phyloP scores from a whole-genome alignment of 306 rosid genomes.

The Delonix regia region DNA sequence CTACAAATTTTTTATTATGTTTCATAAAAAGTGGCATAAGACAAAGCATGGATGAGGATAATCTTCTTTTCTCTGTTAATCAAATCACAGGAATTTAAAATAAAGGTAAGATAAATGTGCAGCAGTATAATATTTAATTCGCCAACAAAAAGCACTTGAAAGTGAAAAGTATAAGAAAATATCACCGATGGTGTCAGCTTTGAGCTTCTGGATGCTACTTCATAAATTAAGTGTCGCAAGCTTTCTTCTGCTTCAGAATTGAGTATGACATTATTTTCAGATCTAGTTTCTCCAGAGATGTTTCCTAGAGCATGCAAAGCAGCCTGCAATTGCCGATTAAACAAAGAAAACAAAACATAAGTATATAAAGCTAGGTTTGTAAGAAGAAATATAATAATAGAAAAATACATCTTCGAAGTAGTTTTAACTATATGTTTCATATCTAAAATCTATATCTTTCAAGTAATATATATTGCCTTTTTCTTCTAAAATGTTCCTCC shows the following conservation, averaged over 20 bases:
- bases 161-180: constrained; percentile 22
- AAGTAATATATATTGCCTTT: not conserved
- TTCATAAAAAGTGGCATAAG: not conserved
- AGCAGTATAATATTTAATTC: constrained; percentile 7
- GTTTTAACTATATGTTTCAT: not conserved
- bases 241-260: constrained; percentile 74
- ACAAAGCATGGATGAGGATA: not conserved
- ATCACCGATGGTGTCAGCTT: constrained; percentile 84
- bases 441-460: not conserved
- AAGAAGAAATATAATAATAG: constrained; percentile 11
- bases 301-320: constrained; percentile 90
- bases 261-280: constrained; percentile 56
- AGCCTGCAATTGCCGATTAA: constrained; percentile 56
- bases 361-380: not conserved
- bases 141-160: constrained; percentile 27
- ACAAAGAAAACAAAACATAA: constrained; percentile 17
- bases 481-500: not conserved
- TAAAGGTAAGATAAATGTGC: constrained; percentile 6
- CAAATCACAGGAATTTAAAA: constrained; percentile 19
- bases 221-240: constrained; percentile 64
- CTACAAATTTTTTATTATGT: not conserved
- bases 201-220: constrained; percentile 67
- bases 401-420: constrained; percentile 5
- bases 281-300: constrained; percentile 74
- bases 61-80: not conserved